These are phyloP conservation scores for Penicillium waksmanii DNA, from an alignment of 495 filamentous ascomycete genomes.

Conservation along the genomic window DNA sequence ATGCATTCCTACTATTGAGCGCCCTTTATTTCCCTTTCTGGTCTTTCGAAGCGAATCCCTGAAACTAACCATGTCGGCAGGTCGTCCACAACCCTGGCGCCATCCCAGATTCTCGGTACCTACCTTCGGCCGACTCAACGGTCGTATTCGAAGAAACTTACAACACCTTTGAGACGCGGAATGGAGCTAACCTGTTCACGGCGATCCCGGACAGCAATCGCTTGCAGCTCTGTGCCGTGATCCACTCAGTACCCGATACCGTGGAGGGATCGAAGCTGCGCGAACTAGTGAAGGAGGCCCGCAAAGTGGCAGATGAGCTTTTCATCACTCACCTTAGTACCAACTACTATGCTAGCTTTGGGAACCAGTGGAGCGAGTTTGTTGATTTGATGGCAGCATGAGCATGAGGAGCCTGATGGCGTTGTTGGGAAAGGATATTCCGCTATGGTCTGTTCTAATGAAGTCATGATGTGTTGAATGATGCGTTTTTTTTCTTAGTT, in stretches of 20 bases:
- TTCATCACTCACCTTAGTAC: constrained; percentile 49
- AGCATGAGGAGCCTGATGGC: constrained; percentile 18
- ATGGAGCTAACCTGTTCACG: constrained; percentile 37
- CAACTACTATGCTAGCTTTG: constrained; percentile 53
- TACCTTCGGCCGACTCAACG: constrained; percentile 44
- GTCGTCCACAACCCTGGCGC: constrained; percentile 55
- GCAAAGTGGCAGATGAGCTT: constrained; percentile 42
- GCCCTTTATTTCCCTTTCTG: constrained; percentile 10
- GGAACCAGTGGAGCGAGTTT: constrained; percentile 45
- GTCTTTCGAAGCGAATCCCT: constrained; percentile 24
- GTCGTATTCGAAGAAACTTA: constrained; percentile 54
- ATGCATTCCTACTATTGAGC: background rate
- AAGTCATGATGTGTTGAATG: constrained; percentile 5
- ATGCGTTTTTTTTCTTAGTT: background rate
- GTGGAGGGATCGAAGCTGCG: constrained; percentile 36
- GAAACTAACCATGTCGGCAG: constrained; percentile 31
- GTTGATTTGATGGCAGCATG: constrained; percentile 41
- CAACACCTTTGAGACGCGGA: constrained; percentile 42
- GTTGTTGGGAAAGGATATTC: background rate
- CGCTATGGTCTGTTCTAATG: constrained; percentile 8
- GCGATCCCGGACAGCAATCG: constrained; percentile 40
- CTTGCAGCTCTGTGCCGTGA: constrained; percentile 40
- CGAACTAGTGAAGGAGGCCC: constrained; percentile 39
- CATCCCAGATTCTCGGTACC: constrained; percentile 49
- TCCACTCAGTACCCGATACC: constrained; percentile 47